Base-by-base conservation (phyloP, 2,329 filamentous ascomycete species). In the Fusarium xyrophilum region DNA sequence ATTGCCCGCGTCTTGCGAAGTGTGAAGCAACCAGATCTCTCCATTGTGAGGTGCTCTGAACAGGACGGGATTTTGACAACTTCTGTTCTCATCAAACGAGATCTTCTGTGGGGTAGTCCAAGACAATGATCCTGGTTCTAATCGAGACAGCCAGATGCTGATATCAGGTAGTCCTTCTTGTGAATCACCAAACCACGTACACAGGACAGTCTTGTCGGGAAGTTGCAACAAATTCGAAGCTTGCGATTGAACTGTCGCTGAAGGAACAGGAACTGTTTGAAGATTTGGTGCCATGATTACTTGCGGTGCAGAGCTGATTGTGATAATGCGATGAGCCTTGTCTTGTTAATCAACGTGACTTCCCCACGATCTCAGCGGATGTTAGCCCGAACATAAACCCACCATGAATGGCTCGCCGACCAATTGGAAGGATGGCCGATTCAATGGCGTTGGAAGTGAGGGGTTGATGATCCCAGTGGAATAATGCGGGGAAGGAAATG, bases 111-210 rank as follows among this genome's bases (percentile, higher is more conserved):
- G 77, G 0, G 64, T 38, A 1, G 71, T 68, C 81, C 81, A 83
- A 5, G 64, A 46, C 0, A 51, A 54, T 0, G 76, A 60, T 1
- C 75, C 77, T 1, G 75, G 70, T 4, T 65, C 68, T 3, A 79
- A 69, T 10, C 80, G 78, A 15, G 81, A 80, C 0, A 81, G 67
- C 60, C 81, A 81, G 48, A 83, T 81, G 56, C 76, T 79, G 42
- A 83, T 82, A 50, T 83, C 81, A 1, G 80, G 77, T 6, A 77
- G 76, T 1, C 81, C 81, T 68, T 83, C 81, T 60, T 82, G 81
- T 0, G 79, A 81, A 3, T 81, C 81, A 7, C 81, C 81, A 33
- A 83, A 83, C 80, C 80, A 83, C 17, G 73, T 77, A 60, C 81
- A 83, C 1, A 83, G 70, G 1, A 82, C 68, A 6, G 79, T 79